A percentile compares a stretch with the other conserved stretches of the same genome.
Evolutionary conservation across 208 protist species (phyloP).

Genomic region (Leishmania martiniquensis): DNA sequence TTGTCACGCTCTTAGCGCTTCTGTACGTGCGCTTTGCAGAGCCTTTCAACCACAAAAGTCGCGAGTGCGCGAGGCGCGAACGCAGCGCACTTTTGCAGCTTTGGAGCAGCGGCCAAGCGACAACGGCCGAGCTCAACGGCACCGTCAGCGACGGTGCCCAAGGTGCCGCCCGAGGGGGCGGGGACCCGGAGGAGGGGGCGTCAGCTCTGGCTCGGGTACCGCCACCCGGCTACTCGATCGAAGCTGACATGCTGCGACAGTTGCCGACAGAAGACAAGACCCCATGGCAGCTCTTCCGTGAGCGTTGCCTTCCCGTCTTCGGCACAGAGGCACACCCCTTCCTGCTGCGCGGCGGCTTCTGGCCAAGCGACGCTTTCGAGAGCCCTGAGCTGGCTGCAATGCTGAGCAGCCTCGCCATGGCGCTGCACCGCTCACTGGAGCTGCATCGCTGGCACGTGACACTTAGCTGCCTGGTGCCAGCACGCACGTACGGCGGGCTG

Average conservation of each 20-base stretch:
- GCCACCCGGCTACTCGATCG: slow-evolving; percentile 25
- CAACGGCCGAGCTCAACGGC: slow-evolving; percentile 16
- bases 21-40: slow-evolving; percentile 89
- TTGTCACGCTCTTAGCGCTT: slow-evolving; percentile 81
- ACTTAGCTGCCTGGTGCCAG: slow-evolving; percentile 79
- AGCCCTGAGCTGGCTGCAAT: slow-evolving; percentile 73
- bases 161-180: not conserved
- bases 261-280: slow-evolving; percentile 86
- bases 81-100: slow-evolving; percentile 66
- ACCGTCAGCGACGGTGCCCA: not conserved
- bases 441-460: slow-evolving; percentile 89
- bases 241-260: slow-evolving; percentile 53
- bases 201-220: not conserved
- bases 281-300: slow-evolving; percentile 89
- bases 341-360: slow-evolving; percentile 89
- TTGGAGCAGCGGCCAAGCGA: slow-evolving; percentile 55
- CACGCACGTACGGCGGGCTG: slow-evolving; percentile 78
- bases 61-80: slow-evolving; percentile 67
- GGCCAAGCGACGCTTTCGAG: slow-evolving; percentile 85
- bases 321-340: slow-evolving; percentile 78
- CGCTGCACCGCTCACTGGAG: slow-evolving; percentile 82
- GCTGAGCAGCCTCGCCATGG: slow-evolving; percentile 76
- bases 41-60: slow-evolving; percentile 90
- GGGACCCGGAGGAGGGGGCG: not conserved
- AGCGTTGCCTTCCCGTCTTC: slow-evolving; percentile 81